These are phyloP conservation scores for Paramecium caudatum DNA, from an alignment of 73 alveolate genomes.

Conservation along the genomic window DNA sequence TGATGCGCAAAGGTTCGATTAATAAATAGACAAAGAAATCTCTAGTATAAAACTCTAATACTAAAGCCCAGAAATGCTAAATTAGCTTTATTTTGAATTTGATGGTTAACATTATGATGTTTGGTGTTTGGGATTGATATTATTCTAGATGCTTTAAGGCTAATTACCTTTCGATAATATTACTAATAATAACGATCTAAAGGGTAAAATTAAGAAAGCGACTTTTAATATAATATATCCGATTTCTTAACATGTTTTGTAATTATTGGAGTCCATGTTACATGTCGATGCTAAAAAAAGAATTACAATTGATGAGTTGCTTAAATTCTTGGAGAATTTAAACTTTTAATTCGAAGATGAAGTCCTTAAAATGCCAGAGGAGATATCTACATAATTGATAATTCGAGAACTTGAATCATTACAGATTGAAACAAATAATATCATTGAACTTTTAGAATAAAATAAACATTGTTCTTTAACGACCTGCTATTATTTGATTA, in stretches of 20 bases:
- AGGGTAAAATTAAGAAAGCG: constrained; percentile 3
- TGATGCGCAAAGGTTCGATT: neutral
- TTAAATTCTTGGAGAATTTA: neutral
- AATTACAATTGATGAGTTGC: neutral
- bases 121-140: neutral
- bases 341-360: neutral
- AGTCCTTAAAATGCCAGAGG: neutral
- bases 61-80: constrained; percentile 18
- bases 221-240: neutral
- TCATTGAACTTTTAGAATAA: neutral
- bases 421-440: neutral
- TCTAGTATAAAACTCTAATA: neutral
- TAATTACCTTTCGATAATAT: constrained; percentile 4
- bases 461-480: constrained; percentile 18
- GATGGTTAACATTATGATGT: constrained; percentile 30
- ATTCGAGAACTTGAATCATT: neutral
- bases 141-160: constrained; percentile 2
- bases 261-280: neutral
- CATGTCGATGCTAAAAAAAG: constrained; percentile 8
- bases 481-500: constrained; percentile 20
- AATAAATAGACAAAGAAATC: neutral
- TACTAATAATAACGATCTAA: constrained; percentile 22
- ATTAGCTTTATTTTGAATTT: constrained; percentile 2
- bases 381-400: neutral
- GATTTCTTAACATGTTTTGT: neutral